Evolutionary conservation across 1,284 basidiomycete genomes (phyloP).

Genomic region (Malassezia brasiliensis): DNA sequence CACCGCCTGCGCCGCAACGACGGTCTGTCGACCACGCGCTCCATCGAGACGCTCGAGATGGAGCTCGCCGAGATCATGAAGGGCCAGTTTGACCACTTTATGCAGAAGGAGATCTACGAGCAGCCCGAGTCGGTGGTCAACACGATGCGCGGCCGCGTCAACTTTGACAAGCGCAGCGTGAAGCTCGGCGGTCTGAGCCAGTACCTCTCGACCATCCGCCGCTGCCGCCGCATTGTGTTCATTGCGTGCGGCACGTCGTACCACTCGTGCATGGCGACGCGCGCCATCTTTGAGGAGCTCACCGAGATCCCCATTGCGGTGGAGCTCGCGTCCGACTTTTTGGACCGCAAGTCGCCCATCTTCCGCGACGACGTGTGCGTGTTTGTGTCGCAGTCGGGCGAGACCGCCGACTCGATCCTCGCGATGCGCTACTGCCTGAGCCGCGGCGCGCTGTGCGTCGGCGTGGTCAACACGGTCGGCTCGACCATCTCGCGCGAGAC

Average conservation of each 20-base stretch:
- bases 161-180: slow-evolving; percentile 86
- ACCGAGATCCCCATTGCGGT: slow-evolving; percentile 97
- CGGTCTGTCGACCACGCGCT: slow-evolving; percentile 69
- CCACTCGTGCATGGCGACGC: slow-evolving; percentile 94
- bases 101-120: slow-evolving; percentile 99
- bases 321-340: slow-evolving; percentile 94
- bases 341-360: slow-evolving; percentile 97
- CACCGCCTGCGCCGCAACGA: slow-evolving; percentile 87
- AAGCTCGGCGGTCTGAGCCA: slow-evolving; percentile 90
- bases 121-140: slow-evolving; percentile 99
- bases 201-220: slow-evolving; percentile 89
- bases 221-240: slow-evolving; percentile 89
- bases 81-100: slow-evolving; percentile 98
- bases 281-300: slow-evolving; percentile 95
- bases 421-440: slow-evolving; percentile 93
- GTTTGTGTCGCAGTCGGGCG: slow-evolving; percentile 94
- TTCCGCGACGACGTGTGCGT: slow-evolving; percentile 98
- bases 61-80: slow-evolving; percentile 99
- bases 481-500: slow-evolving; percentile 96
- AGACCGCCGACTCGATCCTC: slow-evolving; percentile 96
- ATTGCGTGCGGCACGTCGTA: slow-evolving; percentile 96
- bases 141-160: slow-evolving; percentile 99
- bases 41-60: slow-evolving; percentile 96
- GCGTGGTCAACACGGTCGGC: slow-evolving; percentile 97
- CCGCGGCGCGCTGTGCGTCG: slow-evolving; percentile 81